These are phyloP conservation scores for Triticum urartu DNA, from an alignment of 176 grass and related monocot genomes.

Conservation along the genomic window DNA sequence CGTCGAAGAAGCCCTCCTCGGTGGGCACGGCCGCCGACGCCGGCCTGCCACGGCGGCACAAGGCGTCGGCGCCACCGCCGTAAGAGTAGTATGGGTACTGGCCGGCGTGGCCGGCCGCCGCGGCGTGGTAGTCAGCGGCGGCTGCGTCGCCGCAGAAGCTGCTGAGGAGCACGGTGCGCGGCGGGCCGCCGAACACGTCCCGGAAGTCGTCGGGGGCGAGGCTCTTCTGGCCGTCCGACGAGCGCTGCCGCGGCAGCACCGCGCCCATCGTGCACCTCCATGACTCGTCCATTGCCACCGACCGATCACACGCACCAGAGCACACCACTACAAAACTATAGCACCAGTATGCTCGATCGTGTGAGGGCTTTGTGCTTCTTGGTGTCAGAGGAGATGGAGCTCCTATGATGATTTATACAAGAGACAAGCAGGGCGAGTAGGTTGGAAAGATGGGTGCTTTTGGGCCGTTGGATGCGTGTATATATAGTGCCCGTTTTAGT, in stretches of 20 bases:
- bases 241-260: slow-evolving; percentile 41
- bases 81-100: slow-evolving; percentile 4
- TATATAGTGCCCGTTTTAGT: slow-evolving; percentile 19
- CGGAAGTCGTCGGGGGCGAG: slow-evolving; percentile 66
- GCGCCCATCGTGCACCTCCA: slow-evolving; percentile 74
- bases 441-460: slow-evolving; percentile 39
- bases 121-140: not conserved
- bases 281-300: slow-evolving; percentile 60
- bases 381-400: slow-evolving; percentile 18
- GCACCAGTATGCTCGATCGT: not conserved
- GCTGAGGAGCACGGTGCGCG: slow-evolving; percentile 74
- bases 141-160: slow-evolving; percentile 52
- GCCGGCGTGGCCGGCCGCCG: too few species aligned
- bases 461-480: slow-evolving; percentile 26
- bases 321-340: not conserved
- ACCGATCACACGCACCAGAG: not conserved
- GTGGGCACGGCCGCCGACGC: slow-evolving; percentile 45
- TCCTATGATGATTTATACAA: slow-evolving; percentile 24
- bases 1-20: slow-evolving; percentile 78
- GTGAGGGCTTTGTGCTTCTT: slow-evolving; percentile 25
- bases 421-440: slow-evolving; percentile 14
- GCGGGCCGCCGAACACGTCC: slow-evolving; percentile 90
- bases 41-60: slow-evolving; percentile 20
- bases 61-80: slow-evolving; percentile 19
- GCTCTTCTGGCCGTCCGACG: slow-evolving; percentile 23